Percentiles rank a stretch among this genome's conserved stretches.
Evolutionary conservation across 805 yeast genomes (phyloP).

Genomic region (Saccharomycopsis sp.): DNA sequence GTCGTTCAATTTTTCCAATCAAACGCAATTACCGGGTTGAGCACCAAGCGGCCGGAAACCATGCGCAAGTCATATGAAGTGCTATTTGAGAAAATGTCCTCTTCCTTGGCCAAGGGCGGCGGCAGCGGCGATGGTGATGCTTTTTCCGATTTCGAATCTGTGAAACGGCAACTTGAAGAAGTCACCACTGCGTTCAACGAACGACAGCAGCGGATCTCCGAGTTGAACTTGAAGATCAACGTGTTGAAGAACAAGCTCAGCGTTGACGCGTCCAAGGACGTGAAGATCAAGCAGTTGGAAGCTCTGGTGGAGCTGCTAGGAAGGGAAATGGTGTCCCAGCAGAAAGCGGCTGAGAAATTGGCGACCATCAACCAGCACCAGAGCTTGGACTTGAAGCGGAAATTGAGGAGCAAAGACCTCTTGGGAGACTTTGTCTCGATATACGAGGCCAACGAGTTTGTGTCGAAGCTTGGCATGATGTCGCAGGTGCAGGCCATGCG

Average conservation of each 20-base stretch:
- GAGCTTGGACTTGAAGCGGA: conserved; percentile 1
- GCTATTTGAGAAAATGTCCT: no score
- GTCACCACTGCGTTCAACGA: background rate
- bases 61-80: no score
- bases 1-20: no score
- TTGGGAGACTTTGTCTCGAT: conserved; percentile 13
- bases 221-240: conserved; percentile 5
- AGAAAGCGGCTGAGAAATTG: background rate
- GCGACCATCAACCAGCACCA: conserved; percentile 4
- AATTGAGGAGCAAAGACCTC: conserved; percentile 7
- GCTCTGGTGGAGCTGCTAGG: background rate
- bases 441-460: conserved; percentile 15
- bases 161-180: background rate
- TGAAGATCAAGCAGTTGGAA: background rate
- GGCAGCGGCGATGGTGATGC: no score
- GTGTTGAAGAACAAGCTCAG: conserved; percentile 10
- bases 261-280: conserved; percentile 4
- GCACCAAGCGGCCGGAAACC: no score
- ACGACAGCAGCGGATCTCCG: conserved; percentile 5
- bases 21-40: no score
- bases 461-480: conserved; percentile 9
- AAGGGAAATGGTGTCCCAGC: conserved; percentile 1
- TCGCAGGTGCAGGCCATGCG: conserved; percentile 12
- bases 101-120: no score
- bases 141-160: no score